Evolutionary conservation across 108 stramenopile species (phyloP).

Genomic region (Seminavis robusta): DNA sequence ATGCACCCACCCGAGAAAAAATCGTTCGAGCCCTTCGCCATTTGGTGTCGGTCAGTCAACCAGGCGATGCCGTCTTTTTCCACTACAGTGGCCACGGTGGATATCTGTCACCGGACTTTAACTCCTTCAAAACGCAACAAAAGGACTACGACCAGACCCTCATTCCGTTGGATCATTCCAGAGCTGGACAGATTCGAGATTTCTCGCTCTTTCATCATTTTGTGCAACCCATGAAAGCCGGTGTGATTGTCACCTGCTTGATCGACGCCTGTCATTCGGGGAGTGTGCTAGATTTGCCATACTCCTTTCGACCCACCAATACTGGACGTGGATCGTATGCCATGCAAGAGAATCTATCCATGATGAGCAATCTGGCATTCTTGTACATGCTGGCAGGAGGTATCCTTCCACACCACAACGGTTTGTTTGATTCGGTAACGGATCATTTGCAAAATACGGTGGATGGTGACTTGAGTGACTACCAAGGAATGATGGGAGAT

Average conservation of each 20-base stretch:
- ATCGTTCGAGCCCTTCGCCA: constrained; percentile 58
- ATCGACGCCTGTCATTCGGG: constrained; percentile 78
- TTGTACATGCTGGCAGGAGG: constrained; percentile 9
- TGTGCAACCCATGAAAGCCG: background rate
- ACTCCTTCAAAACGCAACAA: constrained; percentile 10
- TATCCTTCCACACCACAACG: background rate
- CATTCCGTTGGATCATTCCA: constrained; percentile 61
- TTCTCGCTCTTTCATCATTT: background rate
- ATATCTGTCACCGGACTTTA: background rate
- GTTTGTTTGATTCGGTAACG: background rate
- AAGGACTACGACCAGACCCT: constrained; percentile 65
- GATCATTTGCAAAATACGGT: background rate
- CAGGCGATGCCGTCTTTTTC: constrained; percentile 66
- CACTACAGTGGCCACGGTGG: constrained; percentile 63
- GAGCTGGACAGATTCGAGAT: constrained; percentile 43
- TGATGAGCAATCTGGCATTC: constrained; percentile 10
- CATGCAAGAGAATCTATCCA: background rate
- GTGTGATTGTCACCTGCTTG: background rate
- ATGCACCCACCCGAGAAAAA: constrained; percentile 44
- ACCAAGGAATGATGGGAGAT: background rate
- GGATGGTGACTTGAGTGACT: background rate
- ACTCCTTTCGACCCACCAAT: constrained; percentile 66
- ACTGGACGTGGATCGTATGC: no score
- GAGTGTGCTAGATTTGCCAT: constrained; percentile 79
- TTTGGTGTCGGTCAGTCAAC: constrained; percentile 39